Evolutionary conservation across 495 filamentous ascomycete genomes (phyloP).

Genomic region (Daldinia loculata): DNA sequence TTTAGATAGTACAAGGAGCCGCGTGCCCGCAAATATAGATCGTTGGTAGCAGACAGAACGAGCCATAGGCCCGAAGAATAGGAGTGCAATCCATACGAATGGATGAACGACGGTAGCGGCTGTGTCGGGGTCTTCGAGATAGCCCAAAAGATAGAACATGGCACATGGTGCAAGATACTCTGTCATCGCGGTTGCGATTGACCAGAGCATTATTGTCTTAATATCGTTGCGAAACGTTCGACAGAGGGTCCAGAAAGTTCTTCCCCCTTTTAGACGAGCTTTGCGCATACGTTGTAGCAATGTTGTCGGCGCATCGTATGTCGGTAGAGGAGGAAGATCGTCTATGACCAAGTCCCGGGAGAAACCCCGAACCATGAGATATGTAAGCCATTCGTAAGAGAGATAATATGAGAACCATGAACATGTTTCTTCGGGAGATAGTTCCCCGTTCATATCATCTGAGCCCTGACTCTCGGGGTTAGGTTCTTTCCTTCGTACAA

Average conservation of each 20-base stretch:
- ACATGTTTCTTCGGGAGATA: slow-evolving; percentile 68
- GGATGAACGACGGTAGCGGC: background rate
- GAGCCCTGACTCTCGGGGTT: slow-evolving; percentile 2
- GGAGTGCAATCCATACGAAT: background rate
- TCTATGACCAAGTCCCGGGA: slow-evolving; percentile 45
- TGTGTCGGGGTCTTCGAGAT: slow-evolving; percentile 1
- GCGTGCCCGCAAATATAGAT: slow-evolving; percentile 4
- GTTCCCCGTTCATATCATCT: slow-evolving; percentile 1
- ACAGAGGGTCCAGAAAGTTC: background rate
- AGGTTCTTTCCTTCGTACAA: slow-evolving; percentile 7
- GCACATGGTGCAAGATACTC: slow-evolving; percentile 2
- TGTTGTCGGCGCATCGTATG: slow-evolving; percentile 46
- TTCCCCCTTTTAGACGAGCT: slow-evolving; percentile 28
- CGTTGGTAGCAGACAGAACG: slow-evolving; percentile 5
- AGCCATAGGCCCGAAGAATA: slow-evolving; percentile 6
- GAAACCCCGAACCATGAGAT: slow-evolving; percentile 46
- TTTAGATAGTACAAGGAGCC: background rate
- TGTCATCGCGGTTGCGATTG: background rate
- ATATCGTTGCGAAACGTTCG: slow-evolving; percentile 1
- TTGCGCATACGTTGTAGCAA: slow-evolving; percentile 42
- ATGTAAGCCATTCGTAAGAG: slow-evolving; percentile 50
- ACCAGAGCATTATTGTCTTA: background rate
- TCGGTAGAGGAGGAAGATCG: slow-evolving; percentile 47
- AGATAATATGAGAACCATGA: slow-evolving; percentile 56
- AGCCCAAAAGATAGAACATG: slow-evolving; percentile 1